These are phyloP conservation scores for Ustanciosporium gigantosporum DNA, from an alignment of 1,284 basidiomycete species.

Conservation along the genomic window DNA sequence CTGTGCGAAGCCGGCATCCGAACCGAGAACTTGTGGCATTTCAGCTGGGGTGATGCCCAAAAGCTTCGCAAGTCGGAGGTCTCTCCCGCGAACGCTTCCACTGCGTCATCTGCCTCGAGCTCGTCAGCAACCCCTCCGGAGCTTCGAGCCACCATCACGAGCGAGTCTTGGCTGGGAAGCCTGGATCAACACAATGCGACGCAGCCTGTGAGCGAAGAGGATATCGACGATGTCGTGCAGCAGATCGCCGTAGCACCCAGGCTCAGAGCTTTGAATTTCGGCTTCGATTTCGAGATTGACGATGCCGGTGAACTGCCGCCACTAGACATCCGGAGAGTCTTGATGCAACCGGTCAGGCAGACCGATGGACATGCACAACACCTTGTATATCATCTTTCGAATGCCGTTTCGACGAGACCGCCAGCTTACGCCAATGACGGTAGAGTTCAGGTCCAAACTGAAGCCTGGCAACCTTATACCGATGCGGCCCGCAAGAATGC, in stretches of 20 bases:
- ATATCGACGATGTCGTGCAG: conserved; percentile 10
- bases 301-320: conserved; percentile 9
- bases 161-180: conserved; percentile 22
- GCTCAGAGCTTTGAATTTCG: conserved; percentile 21
- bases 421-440: too few species aligned
- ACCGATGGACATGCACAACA: too few species aligned
- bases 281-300: conserved; percentile 16
- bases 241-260: conserved; percentile 13
- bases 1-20: conserved; percentile 34
- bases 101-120: too few species aligned
- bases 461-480: conserved; percentile 11
- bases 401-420: too few species aligned
- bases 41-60: conserved; percentile 24
- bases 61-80: too few species aligned
- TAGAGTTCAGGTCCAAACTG: conserved; percentile 1
- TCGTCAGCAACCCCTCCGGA: too few species aligned
- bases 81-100: too few species aligned
- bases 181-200: conserved; percentile 4
- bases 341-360: conserved; percentile 5
- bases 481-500: conserved; percentile 13
- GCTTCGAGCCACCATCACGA: conserved; percentile 13
- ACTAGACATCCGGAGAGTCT: conserved; percentile 1
- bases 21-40: conserved; percentile 29
- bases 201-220: conserved; percentile 1
- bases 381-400: too few species aligned